A percentile compares a stretch with the other conserved stretches of the same genome.
phyloP scores from a whole-genome alignment of 768 basidiomycete species.

The Leucocoprinus birnbaumii region DNA sequence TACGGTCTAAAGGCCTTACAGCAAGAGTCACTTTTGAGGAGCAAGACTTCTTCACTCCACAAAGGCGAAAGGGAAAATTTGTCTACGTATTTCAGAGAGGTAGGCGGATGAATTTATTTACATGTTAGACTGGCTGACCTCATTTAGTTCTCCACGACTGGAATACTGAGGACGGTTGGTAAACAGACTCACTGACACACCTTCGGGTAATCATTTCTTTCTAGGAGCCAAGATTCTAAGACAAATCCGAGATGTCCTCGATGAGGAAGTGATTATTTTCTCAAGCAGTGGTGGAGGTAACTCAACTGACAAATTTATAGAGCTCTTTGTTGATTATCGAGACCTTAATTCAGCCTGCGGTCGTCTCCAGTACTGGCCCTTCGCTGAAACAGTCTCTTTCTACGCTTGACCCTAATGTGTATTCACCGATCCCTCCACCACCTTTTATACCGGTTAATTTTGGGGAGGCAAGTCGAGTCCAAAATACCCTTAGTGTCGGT shows the following conservation, averaged over 20 bases:
- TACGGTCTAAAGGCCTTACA: constrained; percentile 28
- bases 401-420: constrained; percentile 23
- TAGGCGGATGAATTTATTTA: constrained; percentile 14
- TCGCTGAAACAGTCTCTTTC: constrained; percentile 21
- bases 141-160: constrained; percentile 34
- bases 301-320: constrained; percentile 17
- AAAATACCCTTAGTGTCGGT: constrained; percentile 34
- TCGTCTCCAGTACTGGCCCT: constrained; percentile 24
- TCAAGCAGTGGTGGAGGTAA: not conserved
- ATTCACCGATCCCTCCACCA: constrained; percentile 32
- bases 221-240: constrained; percentile 31
- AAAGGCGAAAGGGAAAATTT: constrained; percentile 35
- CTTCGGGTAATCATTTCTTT: not conserved
- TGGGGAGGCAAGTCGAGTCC: constrained; percentile 33
- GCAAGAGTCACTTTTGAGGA: constrained; percentile 32
- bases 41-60: constrained; percentile 38
- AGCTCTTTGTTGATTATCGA: constrained; percentile 35
- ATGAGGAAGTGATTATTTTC: constrained; percentile 25
- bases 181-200: not conserved
- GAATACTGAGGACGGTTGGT: constrained; percentile 29
- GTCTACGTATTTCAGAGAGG: constrained; percentile 36
- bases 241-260: constrained; percentile 31
- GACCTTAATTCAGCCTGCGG: constrained; percentile 31
- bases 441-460: constrained; percentile 35
- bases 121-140: no score